These are phyloP conservation scores for Fusarium musae DNA, from an alignment of 2,329 filamentous ascomycete species.

Conservation along the genomic window DNA sequence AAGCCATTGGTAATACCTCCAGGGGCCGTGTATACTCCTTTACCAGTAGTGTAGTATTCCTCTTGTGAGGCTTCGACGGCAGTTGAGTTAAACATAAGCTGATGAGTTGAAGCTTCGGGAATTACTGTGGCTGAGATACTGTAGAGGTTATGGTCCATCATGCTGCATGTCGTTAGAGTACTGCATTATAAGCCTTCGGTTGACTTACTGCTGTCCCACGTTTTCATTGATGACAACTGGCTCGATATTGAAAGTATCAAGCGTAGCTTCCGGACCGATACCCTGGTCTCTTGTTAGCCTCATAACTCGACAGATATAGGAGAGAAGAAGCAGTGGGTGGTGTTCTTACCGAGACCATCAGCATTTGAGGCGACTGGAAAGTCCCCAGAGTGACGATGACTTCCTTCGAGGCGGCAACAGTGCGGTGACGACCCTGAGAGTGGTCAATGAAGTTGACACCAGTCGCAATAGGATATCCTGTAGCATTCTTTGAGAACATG, in stretches of 20 bases:
- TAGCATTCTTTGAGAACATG: neutral
- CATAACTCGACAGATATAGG: rapidly evolving
- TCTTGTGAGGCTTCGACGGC: neutral
- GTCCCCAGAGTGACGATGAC: conserved; percentile 4
- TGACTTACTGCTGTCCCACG: conserved; percentile 9
- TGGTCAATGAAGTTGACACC: conserved; percentile 12
- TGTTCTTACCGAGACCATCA: conserved; percentile 8
- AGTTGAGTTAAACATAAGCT: neutral
- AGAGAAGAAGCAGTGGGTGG: rapidly evolving
- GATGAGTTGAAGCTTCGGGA: neutral
- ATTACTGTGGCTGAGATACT: conserved; percentile 15
- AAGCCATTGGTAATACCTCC: conserved; percentile 8
- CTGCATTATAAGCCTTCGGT: rapidly evolving
- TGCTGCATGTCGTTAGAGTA: neutral
- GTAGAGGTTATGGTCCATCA: conserved; percentile 9
- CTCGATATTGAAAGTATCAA: conserved; percentile 12
- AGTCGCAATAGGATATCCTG: neutral
- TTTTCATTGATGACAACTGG: conserved; percentile 16
- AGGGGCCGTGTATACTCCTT: conserved; percentile 1
- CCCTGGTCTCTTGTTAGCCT: neutral
- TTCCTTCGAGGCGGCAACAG: neutral
- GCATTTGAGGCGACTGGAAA: conserved; percentile 10
- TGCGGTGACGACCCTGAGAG: neutral
- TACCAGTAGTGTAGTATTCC: conserved; percentile 9
- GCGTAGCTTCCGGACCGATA: neutral